Percentiles rank a stretch among this genome's conserved stretches.
Conservation (phyloP, 164 flowering plant species). For the Vitis labrusca region DNA sequence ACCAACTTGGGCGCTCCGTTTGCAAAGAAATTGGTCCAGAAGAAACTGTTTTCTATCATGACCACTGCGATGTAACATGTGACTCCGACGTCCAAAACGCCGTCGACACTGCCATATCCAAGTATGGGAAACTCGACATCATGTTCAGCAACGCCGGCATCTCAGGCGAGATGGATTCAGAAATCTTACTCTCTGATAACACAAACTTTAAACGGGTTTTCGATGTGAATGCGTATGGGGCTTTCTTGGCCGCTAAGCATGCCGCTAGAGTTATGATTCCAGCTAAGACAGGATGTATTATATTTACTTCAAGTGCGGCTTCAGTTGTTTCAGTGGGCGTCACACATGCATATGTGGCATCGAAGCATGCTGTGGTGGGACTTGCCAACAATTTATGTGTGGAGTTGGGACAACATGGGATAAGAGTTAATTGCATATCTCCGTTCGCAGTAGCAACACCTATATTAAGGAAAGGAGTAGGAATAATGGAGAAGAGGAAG, state of each 20-base stretch:
- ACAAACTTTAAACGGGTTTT: slow-evolving; percentile 1
- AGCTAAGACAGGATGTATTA: slow-evolving; percentile 8
- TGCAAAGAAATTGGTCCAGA: slow-evolving; percentile 9
- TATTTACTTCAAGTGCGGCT: slow-evolving; percentile 16
- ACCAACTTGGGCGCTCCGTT: slow-evolving; percentile 15
- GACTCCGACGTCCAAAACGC: too few relatives aligned
- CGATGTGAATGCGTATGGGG: slow-evolving; percentile 1
- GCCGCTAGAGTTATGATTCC: slow-evolving; percentile 25
- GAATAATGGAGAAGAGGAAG: not conserved
- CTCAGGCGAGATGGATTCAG: not conserved
- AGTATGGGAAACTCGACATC: too few relatives aligned
- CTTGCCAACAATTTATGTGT: slow-evolving; percentile 9
- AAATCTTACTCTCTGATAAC: not conserved
- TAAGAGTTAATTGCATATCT: slow-evolving; percentile 22
- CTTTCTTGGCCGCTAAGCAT: slow-evolving; percentile 13
- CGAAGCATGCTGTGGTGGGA: slow-evolving; percentile 13
- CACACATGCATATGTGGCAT: slow-evolving; percentile 4
- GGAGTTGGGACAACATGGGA: slow-evolving; percentile 21
- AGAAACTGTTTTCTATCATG: slow-evolving; percentile 13
- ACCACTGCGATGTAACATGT: slow-evolving; percentile 10
- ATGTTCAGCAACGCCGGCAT: slow-evolving; percentile 1
- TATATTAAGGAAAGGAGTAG: not conserved
- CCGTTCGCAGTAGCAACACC: slow-evolving; percentile 15
- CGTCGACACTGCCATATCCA: too few relatives aligned
- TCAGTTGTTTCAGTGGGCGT: not conserved